Conservation (phyloP, 768 basidiomycete species). For the Macrolepiota dolichaula region DNA sequence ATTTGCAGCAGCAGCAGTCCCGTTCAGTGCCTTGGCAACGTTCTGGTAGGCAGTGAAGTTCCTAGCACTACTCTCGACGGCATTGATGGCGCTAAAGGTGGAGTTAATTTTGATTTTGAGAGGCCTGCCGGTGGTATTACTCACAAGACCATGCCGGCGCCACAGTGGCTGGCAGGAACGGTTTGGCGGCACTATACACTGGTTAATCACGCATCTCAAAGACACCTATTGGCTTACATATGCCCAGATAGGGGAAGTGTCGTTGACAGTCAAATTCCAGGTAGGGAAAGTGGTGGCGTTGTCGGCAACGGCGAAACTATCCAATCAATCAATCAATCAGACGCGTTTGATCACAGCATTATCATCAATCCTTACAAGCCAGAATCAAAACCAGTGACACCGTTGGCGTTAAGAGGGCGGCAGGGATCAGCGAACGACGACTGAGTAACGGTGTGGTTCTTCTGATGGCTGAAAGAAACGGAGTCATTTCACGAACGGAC, state of each 20-base stretch:
- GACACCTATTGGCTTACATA: constrained; percentile 30
- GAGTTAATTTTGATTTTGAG: not conserved
- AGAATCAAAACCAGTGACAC: constrained; percentile 48
- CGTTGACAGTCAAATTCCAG: constrained; percentile 54
- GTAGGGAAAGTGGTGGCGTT: constrained; percentile 47
- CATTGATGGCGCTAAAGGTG: constrained; percentile 48
- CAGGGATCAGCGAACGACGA: constrained; percentile 61
- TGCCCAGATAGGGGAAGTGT: constrained; percentile 57
- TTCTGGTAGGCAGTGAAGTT: constrained; percentile 57
- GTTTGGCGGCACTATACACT: constrained; percentile 36
- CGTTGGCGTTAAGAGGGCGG: constrained; percentile 36
- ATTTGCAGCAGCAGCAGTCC: constrained; percentile 37
- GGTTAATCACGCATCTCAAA: not conserved
- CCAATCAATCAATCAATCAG: constrained; percentile 1
- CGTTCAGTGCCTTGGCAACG: constrained; percentile 52
- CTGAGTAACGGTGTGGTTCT: constrained; percentile 69
- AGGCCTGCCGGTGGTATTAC: constrained; percentile 13
- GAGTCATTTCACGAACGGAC: constrained; percentile 7
- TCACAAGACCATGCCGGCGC: constrained; percentile 54
- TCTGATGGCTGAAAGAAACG: constrained; percentile 41
- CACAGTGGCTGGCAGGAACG: constrained; percentile 39
- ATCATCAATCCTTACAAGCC: constrained; percentile 42
- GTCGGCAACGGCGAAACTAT: constrained; percentile 38
- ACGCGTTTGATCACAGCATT: not conserved
- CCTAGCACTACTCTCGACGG: constrained; percentile 42